Conservation (phyloP, 2,329 filamentous ascomycete genomes). For the Lachnellula cervina region DNA sequence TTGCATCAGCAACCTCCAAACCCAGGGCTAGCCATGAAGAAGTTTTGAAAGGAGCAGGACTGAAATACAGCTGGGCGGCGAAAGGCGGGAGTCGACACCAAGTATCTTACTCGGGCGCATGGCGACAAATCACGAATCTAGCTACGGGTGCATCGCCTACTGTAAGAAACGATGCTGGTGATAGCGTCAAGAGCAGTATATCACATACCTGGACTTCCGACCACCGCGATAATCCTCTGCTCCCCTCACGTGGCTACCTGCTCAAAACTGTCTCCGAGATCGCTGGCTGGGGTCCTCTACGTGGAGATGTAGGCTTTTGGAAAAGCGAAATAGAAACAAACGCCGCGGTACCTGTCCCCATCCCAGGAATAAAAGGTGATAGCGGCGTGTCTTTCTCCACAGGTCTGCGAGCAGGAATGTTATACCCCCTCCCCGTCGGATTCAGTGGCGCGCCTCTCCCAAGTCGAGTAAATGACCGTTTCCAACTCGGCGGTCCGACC, state of each 20-base stretch:
- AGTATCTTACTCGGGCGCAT: conserved; percentile 72
- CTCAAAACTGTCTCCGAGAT: conserved; percentile 73
- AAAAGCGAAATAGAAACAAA: conserved; percentile 86
- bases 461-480: conserved; percentile 88
- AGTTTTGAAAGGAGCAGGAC: conserved; percentile 69
- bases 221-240: conserved; percentile 74
- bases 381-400: conserved; percentile 80
- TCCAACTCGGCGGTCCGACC: conserved; percentile 88
- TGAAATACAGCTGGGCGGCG: conserved; percentile 72
- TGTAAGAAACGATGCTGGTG: conserved; percentile 79
- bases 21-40: conserved; percentile 94
- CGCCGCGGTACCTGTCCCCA: conserved; percentile 65
- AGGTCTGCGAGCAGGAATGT: conserved; percentile 72
- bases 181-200: conserved; percentile 84
- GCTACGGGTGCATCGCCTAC: conserved; percentile 71
- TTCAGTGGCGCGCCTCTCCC: conserved; percentile 50
- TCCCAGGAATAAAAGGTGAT: conserved; percentile 63
- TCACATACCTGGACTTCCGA: conserved; percentile 79
- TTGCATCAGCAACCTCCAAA: conserved; percentile 82
- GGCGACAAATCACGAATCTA: conserved; percentile 84
- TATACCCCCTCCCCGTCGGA: conserved; percentile 74
- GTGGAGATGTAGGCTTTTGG: conserved; percentile 88
- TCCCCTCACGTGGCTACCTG: conserved; percentile 79
- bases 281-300: conserved; percentile 79
- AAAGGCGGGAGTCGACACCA: conserved; percentile 65